These are phyloP conservation scores for Eucalyptus regnans DNA, from an alignment of 345 rosid genomes.

Conservation along the genomic window DNA sequence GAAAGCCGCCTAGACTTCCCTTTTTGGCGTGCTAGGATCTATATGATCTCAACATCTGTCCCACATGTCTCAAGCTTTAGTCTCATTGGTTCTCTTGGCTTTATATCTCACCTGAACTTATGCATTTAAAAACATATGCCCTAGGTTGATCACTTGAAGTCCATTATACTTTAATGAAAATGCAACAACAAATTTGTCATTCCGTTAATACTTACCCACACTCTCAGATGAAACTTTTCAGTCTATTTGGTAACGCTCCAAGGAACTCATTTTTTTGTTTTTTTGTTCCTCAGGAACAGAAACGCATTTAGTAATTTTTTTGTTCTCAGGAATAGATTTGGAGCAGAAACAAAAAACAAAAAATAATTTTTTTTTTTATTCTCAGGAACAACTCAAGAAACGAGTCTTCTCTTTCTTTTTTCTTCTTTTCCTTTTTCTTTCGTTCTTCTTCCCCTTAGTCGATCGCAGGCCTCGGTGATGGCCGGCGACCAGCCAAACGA, in stretches of 20 bases:
- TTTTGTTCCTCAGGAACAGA: too few species aligned
- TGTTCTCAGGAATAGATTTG: too few species aligned
- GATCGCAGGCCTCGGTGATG: fast-evolving
- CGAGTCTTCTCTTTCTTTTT: too few species aligned
- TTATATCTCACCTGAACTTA: not conserved
- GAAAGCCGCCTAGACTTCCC: not conserved
- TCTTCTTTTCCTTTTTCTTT: too few species aligned
- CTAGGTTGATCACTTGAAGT: not conserved
- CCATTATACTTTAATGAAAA: not conserved
- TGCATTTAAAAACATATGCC: not conserved
- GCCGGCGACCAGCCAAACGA: fast-evolving
- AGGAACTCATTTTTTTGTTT: too few species aligned
- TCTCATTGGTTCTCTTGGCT: not conserved
- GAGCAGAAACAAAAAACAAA: too few species aligned
- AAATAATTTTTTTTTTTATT: too few species aligned
- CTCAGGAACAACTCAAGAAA: fast-evolving
- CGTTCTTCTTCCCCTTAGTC: too few species aligned
- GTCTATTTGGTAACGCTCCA: too few species aligned
- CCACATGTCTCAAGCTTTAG: not conserved
- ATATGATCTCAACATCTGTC: not conserved
- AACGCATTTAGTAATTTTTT: too few species aligned
- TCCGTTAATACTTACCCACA: not conserved
- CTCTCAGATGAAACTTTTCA: not conserved
- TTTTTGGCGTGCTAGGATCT: not conserved
- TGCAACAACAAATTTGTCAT: not conserved